Percentiles rank a stretch among this genome's conserved stretches.
phyloP scores from a whole-genome alignment of 768 basidiomycete species.

The Lactarius trivialis region DNA sequence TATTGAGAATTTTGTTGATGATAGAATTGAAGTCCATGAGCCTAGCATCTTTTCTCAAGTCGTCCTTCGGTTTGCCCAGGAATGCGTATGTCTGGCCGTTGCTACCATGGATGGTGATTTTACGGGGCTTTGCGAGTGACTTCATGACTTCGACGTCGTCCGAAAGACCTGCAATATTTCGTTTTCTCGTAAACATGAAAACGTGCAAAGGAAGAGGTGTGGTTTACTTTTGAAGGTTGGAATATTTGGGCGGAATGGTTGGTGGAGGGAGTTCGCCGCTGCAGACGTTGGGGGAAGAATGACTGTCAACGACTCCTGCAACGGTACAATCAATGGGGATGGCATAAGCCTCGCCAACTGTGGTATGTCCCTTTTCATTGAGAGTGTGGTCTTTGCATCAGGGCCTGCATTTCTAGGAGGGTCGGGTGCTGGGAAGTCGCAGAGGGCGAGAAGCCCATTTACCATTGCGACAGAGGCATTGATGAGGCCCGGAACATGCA shows the following conservation, averaged over 20 bases:
- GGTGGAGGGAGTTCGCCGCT: slow-evolving; percentile 48
- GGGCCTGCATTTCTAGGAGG: slow-evolving; percentile 8
- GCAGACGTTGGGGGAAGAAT: slow-evolving; percentile 72
- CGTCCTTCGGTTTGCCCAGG: slow-evolving; percentile 95
- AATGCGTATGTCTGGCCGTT: slow-evolving; percentile 85
- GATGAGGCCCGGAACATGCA: slow-evolving; percentile 38
- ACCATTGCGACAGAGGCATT: slow-evolving; percentile 54
- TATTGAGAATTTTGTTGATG: slow-evolving; percentile 92
- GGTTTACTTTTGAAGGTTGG: slow-evolving; percentile 70
- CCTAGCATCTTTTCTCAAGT: slow-evolving; percentile 92
- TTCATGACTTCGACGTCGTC: slow-evolving; percentile 89
- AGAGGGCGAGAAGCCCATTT: slow-evolving; percentile 60
- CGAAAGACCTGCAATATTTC: slow-evolving; percentile 47
- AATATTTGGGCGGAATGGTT: slow-evolving; percentile 71
- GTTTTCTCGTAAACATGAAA: neutral
- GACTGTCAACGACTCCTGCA: slow-evolving; percentile 89
- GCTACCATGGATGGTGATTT: slow-evolving; percentile 76
- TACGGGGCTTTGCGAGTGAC: slow-evolving; percentile 86
- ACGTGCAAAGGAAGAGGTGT: neutral
- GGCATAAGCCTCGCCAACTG: slow-evolving; percentile 49
- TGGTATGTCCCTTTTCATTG: slow-evolving; percentile 49
- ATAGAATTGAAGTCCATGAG: slow-evolving; percentile 98
- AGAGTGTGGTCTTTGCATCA: slow-evolving; percentile 34
- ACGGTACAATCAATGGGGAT: slow-evolving; percentile 74
- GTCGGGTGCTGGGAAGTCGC: slow-evolving; percentile 45